Base-by-base conservation (phyloP, 768 basidiomycete species). In the Hypholoma sublateritium region DNA sequence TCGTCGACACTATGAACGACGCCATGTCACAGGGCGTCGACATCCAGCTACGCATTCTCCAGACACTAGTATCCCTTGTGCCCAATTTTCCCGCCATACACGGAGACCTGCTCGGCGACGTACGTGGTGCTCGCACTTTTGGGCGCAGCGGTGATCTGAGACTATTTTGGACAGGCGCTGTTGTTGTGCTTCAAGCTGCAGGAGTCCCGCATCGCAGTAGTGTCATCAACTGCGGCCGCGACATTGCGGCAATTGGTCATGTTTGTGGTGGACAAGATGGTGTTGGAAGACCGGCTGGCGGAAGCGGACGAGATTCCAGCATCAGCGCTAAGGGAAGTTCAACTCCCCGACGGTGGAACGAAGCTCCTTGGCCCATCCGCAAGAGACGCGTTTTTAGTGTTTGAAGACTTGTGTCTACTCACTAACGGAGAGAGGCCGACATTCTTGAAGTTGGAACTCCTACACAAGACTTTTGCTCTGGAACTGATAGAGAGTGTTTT, bases 401-500 rank as follows among this genome's bases (percentile, higher is more conserved):
- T 99, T 50, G 89, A 96, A 67, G 97, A 98, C 65, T 73, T 99
- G 1, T 98, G 96, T 68, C 74, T 98, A 0, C 82, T 98, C 1
- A 91, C 91, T 53, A 87, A 93, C 64, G 81, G 85, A 3, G 87
- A 94, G 69, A 87, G 82, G 52, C 91, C 95, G 2, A 77, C 80
- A 52, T 92, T 97, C 66, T 77, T 97, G 57, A 87, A 88, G 61
- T 82, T 98, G 45, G 86, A 91, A 19, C 84, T 80, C 50, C 75
- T 98, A 44, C 91, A 91, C 65, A 89, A 95, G 71, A 98, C 97
- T 0, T 98, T 98, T 62, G 93, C 95, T 0, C 74, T 99, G n/a
- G 96, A 99, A 72, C 75, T 98, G 52, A 93, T 98, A 36, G 96
- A 99, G 74, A 98, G 95, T 65, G 92, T 98, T 2, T 75, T 99